Percentiles rank a stretch among this genome's conserved stretches.
Evolutionary conservation across 2,329 filamentous ascomycete species (phyloP).

Genomic region (Ciborinia camelliae): DNA sequence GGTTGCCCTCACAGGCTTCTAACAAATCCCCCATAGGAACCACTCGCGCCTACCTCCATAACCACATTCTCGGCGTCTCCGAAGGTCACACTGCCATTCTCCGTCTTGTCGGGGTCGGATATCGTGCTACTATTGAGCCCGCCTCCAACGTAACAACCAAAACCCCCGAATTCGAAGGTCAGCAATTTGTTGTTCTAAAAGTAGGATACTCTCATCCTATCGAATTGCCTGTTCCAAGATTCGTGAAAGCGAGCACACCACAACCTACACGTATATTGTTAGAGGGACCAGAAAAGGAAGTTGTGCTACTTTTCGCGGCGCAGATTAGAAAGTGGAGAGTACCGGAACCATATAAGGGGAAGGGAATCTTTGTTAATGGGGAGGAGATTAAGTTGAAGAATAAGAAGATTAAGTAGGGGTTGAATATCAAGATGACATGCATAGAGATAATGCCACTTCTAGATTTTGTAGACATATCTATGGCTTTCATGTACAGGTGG

Average conservation of each 20-base stretch:
- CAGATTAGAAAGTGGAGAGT: slow-evolving; percentile 82
- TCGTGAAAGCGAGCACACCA: slow-evolving; percentile 82
- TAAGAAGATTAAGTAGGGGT: slow-evolving; percentile 84
- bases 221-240: slow-evolving; percentile 77
- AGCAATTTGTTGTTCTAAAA: slow-evolving; percentile 89
- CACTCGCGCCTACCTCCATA: slow-evolving; percentile 82
- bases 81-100: slow-evolving; percentile 95
- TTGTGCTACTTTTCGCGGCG: slow-evolving; percentile 88
- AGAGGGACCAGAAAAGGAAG: slow-evolving; percentile 82
- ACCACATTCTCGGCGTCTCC: slow-evolving; percentile 88
- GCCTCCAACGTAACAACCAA: slow-evolving; percentile 59
- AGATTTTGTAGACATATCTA: slow-evolving; percentile 15
- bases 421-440: slow-evolving; percentile 23
- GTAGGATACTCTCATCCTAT: slow-evolving; percentile 96
- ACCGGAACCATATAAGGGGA: slow-evolving; percentile 98
- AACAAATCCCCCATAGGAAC: slow-evolving; percentile 59
- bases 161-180: slow-evolving; percentile 66
- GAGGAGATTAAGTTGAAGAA: slow-evolving; percentile 98
- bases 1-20: neutral
- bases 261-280: slow-evolving; percentile 88
- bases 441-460: slow-evolving; percentile 29
- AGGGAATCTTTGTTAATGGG: slow-evolving; percentile 97
- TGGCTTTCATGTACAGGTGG: slow-evolving; percentile 11
- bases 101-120: slow-evolving; percentile 90
- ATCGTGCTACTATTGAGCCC: slow-evolving; percentile 82